phyloP scores from a whole-genome alignment of 768 basidiomycete genomes.

The Ramaria sp. region DNA sequence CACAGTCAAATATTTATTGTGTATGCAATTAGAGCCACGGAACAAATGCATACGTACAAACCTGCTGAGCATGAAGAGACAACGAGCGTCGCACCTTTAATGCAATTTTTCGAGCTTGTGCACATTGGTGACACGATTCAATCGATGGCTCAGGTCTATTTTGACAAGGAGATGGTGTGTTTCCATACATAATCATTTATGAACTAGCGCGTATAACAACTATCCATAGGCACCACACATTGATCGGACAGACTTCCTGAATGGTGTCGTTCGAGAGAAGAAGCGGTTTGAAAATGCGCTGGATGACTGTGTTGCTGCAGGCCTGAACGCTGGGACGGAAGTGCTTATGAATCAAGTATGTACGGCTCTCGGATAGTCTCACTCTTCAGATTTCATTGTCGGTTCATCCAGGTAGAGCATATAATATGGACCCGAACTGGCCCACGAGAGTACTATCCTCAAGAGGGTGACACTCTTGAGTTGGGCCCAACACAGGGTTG shows the following conservation, averaged over 20 bases:
- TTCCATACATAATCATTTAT: background rate
- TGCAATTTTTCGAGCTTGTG: slow-evolving; percentile 96
- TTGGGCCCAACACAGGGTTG: slow-evolving; percentile 83
- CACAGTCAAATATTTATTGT: background rate
- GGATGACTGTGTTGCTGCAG: slow-evolving; percentile 89
- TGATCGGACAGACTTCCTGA: slow-evolving; percentile 88
- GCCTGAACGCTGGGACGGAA: slow-evolving; percentile 91
- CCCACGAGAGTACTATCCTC: slow-evolving; percentile 84
- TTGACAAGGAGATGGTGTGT: slow-evolving; percentile 86
- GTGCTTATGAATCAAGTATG: slow-evolving; percentile 87
- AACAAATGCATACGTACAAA: slow-evolving; percentile 82
- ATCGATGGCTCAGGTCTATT: slow-evolving; percentile 96
- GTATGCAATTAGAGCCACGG: slow-evolving; percentile 52
- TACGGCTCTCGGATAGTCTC: background rate
- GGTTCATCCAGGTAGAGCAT: slow-evolving; percentile 69
- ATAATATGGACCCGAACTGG: slow-evolving; percentile 76
- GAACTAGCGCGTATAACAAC: background rate
- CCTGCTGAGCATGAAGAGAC: slow-evolving; percentile 79
- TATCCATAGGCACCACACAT: slow-evolving; percentile 64
- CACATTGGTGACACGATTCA: slow-evolving; percentile 97
- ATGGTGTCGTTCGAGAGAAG: slow-evolving; percentile 89
- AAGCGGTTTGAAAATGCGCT: slow-evolving; percentile 88
- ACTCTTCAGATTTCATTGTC: background rate
- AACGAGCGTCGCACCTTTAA: slow-evolving; percentile 78
- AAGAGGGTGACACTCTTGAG: slow-evolving; percentile 68